Conservation (phyloP, 1,284 basidiomycete species). For the Melampsora abietis-canadensis region DNA sequence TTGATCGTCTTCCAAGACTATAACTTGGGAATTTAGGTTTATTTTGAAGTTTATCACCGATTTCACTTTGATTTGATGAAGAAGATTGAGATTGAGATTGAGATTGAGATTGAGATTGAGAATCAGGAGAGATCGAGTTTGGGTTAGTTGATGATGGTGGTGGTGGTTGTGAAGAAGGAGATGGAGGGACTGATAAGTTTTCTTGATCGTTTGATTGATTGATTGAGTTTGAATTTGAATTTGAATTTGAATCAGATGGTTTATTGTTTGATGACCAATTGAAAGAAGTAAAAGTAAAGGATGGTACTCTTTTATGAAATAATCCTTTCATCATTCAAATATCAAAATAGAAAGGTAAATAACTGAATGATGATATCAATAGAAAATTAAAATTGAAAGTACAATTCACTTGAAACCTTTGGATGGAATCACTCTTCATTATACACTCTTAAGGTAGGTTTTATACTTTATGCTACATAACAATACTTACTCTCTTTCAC, state of each 20-base stretch:
- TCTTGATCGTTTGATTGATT: not conserved
- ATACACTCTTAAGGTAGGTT: no score
- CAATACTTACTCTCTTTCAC: no score
- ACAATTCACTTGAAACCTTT: no score
- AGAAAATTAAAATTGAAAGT: no score
- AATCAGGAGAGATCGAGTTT: no score
- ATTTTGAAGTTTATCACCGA: not conserved
- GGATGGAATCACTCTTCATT: no score
- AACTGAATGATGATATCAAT: no score
- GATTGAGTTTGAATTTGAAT: no score
- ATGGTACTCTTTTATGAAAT: constrained; percentile 30
- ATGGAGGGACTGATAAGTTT: not conserved
- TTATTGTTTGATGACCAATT: constrained; percentile 4
- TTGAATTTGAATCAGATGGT: no score
- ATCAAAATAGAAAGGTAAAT: no score
- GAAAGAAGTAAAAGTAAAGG: constrained; percentile 19
- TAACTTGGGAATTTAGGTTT: not conserved
- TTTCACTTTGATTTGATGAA: not conserved
- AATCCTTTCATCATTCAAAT: not conserved
- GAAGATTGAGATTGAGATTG: not conserved
- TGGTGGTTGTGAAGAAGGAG: not conserved
- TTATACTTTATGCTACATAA: no score
- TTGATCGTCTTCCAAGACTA: not conserved
- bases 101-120: not conserved
- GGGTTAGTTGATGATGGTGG: no score